Conservation (phyloP, 2,329 filamentous ascomycete species). For the Penicillium sp. region DNA sequence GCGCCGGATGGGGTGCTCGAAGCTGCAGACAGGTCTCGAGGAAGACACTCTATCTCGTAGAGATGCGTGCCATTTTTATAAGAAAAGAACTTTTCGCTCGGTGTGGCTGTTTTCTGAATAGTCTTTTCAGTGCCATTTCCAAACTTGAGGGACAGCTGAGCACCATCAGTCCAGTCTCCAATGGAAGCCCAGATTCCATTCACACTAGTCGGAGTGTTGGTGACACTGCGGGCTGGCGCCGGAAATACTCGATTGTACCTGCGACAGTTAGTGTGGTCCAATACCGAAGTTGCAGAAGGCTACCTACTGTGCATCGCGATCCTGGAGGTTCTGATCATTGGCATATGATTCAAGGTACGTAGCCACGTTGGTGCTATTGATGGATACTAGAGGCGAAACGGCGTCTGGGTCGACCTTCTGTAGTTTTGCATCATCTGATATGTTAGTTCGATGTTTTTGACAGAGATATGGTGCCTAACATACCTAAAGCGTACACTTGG, state of each 20-base stretch:
- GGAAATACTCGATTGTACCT: slow-evolving; percentile 28
- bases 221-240: slow-evolving; percentile 19
- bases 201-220: slow-evolving; percentile 13
- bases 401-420: slow-evolving; percentile 24
- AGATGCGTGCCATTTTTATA: slow-evolving; percentile 22
- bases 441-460: neutral
- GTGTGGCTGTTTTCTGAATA: slow-evolving; percentile 17
- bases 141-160: slow-evolving; percentile 17
- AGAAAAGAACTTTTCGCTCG: slow-evolving; percentile 20
- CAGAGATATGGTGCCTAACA: neutral
- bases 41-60: slow-evolving; percentile 21
- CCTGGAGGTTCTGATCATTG: slow-evolving; percentile 51
- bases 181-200: slow-evolving; percentile 23
- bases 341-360: slow-evolving; percentile 47
- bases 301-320: slow-evolving; percentile 55
- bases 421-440: slow-evolving; percentile 18
- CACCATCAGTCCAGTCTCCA: slow-evolving; percentile 22
- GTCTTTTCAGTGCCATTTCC: slow-evolving; percentile 20
- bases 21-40: slow-evolving; percentile 13
- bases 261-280: slow-evolving; percentile 2
- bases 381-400: slow-evolving; percentile 52
- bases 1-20: slow-evolving; percentile 11
- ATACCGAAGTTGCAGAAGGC: neutral
- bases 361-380: slow-evolving; percentile 57
- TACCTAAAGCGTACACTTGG: slow-evolving; percentile 48